Conservation (phyloP, 495 filamentous ascomycete species). For the Trichoderma reesei region DNA sequence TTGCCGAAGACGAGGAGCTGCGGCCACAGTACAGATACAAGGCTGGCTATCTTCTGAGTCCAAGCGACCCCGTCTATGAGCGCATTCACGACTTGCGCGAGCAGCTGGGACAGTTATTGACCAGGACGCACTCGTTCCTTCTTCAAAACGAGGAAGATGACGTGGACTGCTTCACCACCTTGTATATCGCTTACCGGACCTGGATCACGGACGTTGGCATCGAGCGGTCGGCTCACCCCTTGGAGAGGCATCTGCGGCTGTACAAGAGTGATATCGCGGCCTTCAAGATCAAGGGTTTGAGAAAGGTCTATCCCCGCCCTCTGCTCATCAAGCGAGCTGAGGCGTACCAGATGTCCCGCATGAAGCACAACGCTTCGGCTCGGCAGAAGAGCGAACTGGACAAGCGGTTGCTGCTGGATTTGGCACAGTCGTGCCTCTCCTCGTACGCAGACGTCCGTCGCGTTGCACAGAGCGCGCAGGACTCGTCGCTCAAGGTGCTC, state of each 20-base stretch:
- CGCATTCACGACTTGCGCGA: slow-evolving; percentile 74
- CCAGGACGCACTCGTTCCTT: slow-evolving; percentile 76
- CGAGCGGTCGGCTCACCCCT: slow-evolving; percentile 84
- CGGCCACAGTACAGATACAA: slow-evolving; percentile 75
- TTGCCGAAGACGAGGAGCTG: slow-evolving; percentile 72
- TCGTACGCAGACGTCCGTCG: slow-evolving; percentile 90
- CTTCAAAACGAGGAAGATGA: slow-evolving; percentile 84
- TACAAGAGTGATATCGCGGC: slow-evolving; percentile 76
- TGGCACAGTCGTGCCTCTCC: slow-evolving; percentile 87
- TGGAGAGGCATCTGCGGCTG: slow-evolving; percentile 77
- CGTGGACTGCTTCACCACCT: slow-evolving; percentile 82
- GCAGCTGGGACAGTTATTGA: slow-evolving; percentile 66
- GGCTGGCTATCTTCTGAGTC: slow-evolving; percentile 70
- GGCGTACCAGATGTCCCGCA: slow-evolving; percentile 86
- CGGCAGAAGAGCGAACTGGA: slow-evolving; percentile 77
- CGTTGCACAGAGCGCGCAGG: slow-evolving; percentile 82
- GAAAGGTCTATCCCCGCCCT: slow-evolving; percentile 87
- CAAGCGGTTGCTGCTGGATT: slow-evolving; percentile 70
- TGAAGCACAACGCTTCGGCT: slow-evolving; percentile 85
- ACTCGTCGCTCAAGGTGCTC: slow-evolving; percentile 87
- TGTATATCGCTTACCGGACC: slow-evolving; percentile 87
- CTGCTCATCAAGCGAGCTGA: slow-evolving; percentile 81
- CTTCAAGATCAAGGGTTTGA: slow-evolving; percentile 86
- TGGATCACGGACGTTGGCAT: slow-evolving; percentile 98
- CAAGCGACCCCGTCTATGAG: slow-evolving; percentile 51